Conservation (phyloP, 352 stramenopile species). For the Hyaloperonospora brassicae region DNA sequence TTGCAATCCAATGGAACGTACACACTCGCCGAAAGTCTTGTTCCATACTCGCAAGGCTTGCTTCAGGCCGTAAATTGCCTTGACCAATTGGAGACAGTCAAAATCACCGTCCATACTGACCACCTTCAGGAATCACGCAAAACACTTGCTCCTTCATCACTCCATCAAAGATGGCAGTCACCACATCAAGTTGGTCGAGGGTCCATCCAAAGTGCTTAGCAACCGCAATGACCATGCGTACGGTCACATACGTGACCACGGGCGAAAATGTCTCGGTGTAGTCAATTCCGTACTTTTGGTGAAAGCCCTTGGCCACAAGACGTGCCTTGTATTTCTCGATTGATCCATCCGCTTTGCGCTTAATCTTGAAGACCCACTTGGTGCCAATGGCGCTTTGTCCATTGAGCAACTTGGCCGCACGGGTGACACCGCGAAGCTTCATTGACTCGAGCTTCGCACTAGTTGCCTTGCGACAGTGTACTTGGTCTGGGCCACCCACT, state of each 20-base stretch:
- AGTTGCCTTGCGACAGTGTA: slow-evolving; percentile 15
- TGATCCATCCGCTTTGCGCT: slow-evolving; percentile 26
- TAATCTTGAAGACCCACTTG: slow-evolving; percentile 40
- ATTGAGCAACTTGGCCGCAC: slow-evolving; percentile 4
- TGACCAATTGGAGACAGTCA: slow-evolving; percentile 7
- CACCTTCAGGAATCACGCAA: not conserved
- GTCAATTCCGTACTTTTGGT: slow-evolving; percentile 32
- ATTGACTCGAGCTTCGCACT: slow-evolving; percentile 12
- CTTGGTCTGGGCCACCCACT: slow-evolving; percentile 9
- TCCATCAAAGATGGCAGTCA: slow-evolving; percentile 9
- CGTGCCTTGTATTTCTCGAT: slow-evolving; percentile 29
- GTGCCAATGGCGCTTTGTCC: slow-evolving; percentile 9
- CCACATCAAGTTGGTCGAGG: slow-evolving; percentile 9
- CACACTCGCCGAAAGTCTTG: slow-evolving; percentile 5
- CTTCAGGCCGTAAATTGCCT: slow-evolving; percentile 10
- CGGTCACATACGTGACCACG: slow-evolving; percentile 2
- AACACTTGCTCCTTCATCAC: slow-evolving; percentile 10
- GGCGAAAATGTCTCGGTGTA: slow-evolving; percentile 12
- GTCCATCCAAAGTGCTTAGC: not conserved
- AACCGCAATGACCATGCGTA: slow-evolving; percentile 3
- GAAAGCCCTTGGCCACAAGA: slow-evolving; percentile 8
- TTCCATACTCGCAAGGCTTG: slow-evolving; percentile 11
- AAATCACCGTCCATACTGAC: not conserved
- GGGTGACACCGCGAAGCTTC: slow-evolving; percentile 13
- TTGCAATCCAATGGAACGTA: not conserved